Evolutionary conservation across 345 rosid genomes (phyloP).

Genomic region (Euclidium syriacum): DNA sequence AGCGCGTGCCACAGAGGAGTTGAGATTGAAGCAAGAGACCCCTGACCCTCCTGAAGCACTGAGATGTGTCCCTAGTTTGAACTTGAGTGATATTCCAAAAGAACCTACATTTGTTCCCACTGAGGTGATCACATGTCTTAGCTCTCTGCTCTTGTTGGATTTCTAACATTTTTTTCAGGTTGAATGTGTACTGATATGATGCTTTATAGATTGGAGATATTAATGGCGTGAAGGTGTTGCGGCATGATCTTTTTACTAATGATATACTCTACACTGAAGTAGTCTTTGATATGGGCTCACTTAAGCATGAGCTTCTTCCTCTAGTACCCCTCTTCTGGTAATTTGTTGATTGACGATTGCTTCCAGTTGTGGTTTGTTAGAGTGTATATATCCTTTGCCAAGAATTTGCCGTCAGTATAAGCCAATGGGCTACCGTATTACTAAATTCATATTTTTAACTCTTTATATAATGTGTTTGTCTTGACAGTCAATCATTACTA

Average conservation of each 20-base stretch:
- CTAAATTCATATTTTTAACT: background rate
- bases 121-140: conserved; percentile 49
- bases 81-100: conserved; percentile 76
- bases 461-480: background rate
- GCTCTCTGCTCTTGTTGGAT: conserved; percentile 9
- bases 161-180: background rate
- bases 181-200: background rate
- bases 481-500: conserved; percentile 80
- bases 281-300: conserved; percentile 78
- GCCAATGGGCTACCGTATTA: background rate
- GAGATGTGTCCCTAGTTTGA: conserved; percentile 74
- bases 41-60: conserved; percentile 96
- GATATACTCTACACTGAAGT: conserved; percentile 88
- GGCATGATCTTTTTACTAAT: conserved; percentile 91
- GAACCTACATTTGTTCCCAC: conserved; percentile 69
- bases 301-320: conserved; percentile 76
- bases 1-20: conserved; percentile 79
- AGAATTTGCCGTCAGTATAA: background rate
- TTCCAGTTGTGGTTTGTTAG: background rate
- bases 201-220: conserved; percentile 68
- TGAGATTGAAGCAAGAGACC: conserved; percentile 85
- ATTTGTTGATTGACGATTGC: conserved; percentile 17
- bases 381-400: background rate
- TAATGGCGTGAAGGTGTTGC: conserved; percentile 79
- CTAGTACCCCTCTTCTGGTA: conserved; percentile 80